These are phyloP conservation scores for Cymbopogon flexuosus DNA, from an alignment of 202 grass and related monocot genomes.

Conservation along the genomic window DNA sequence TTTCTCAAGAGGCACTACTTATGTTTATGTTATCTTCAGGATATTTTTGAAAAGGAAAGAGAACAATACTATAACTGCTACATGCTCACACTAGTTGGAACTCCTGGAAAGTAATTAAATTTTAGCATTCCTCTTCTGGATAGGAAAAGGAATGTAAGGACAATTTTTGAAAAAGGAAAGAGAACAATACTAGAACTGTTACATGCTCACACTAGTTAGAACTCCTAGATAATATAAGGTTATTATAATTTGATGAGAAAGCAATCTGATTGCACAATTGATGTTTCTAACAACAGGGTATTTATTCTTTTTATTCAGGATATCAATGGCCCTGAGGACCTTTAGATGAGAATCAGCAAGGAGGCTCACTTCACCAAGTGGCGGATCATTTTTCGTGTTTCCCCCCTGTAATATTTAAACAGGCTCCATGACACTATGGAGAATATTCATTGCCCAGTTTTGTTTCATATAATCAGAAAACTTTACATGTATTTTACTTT, in stretches of 20 bases:
- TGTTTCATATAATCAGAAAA: slow-evolving; percentile 8
- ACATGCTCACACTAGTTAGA: not conserved
- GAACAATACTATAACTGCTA: not conserved
- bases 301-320: slow-evolving; percentile 42
- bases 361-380: not conserved
- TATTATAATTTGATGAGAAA: not conserved
- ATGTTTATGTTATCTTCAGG: not conserved
- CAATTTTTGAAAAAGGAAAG: not conserved
- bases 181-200: not conserved
- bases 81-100: not conserved
- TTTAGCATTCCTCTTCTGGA: not conserved
- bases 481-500: not conserved
- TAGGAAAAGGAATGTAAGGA: not conserved
- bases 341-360: slow-evolving; percentile 28
- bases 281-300: slow-evolving; percentile 7
- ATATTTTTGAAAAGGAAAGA: not conserved
- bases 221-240: not conserved
- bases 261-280: not conserved
- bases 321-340: slow-evolving; percentile 54
- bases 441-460: slow-evolving; percentile 24
- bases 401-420: slow-evolving; percentile 25
- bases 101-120: not conserved
- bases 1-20: slow-evolving; percentile 11
- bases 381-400: slow-evolving; percentile 4
- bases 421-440: slow-evolving; percentile 31